phyloP scores from a whole-genome alignment of 2,329 filamentous ascomycete species.

The Diaporthe eres region DNA sequence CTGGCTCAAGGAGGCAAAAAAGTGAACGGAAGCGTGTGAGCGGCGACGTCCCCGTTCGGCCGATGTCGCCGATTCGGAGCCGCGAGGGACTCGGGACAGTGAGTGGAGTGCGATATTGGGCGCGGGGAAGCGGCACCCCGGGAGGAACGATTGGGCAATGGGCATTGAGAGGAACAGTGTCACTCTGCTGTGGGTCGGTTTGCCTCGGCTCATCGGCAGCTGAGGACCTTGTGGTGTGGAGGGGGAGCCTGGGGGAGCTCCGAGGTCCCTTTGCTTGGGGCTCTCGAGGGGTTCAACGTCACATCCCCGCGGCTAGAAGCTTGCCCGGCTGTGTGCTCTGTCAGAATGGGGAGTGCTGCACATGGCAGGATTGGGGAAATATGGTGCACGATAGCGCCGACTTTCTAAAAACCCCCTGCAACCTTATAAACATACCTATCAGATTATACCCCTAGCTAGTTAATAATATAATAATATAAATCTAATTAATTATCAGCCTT shows the following conservation, averaged over 20 bases:
- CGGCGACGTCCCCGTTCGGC: constrained; percentile 8
- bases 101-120: neutral
- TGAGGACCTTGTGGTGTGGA: neutral
- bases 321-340: neutral
- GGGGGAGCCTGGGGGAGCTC: constrained; percentile 12
- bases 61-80: constrained; percentile 32
- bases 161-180: neutral
- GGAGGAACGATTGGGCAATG: constrained; percentile 21
- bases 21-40: constrained; percentile 30
- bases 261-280: constrained; percentile 4
- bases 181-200: constrained; percentile 27
- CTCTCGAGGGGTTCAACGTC: constrained; percentile 7
- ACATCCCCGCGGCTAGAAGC: neutral
- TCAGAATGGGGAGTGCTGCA: neutral
- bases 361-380: neutral
- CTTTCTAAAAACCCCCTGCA: no score
- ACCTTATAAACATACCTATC: no score
- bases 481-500: no score
- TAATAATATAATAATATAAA: no score
- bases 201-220: constrained; percentile 41
- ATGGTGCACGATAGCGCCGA: no score
- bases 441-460: no score
- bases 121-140: neutral
- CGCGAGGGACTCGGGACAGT: neutral
- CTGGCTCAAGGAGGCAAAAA: neutral